These are phyloP conservation scores for Pyronema domesticum DNA, from an alignment of 495 filamentous ascomycete genomes.

Conservation along the genomic window DNA sequence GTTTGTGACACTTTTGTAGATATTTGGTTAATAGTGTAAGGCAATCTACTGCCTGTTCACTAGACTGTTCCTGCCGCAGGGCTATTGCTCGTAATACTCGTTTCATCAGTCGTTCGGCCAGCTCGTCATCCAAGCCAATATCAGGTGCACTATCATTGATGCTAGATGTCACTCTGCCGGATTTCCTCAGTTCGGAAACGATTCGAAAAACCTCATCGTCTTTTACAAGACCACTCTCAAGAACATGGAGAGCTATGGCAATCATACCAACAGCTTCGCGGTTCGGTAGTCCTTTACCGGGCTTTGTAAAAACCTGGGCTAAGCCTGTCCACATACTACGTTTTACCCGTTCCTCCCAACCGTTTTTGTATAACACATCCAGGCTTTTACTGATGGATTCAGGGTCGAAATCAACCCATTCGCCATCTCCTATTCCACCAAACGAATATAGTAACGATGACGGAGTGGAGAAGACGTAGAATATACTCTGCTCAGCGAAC, in stretches of 20 bases:
- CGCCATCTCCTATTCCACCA: constrained; percentile 35
- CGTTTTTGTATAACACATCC: constrained; percentile 10
- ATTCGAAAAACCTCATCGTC: constrained; percentile 1
- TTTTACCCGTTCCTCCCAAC: constrained; percentile 38
- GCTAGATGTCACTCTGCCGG: constrained; percentile 32
- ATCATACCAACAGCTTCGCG: constrained; percentile 38
- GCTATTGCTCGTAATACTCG: constrained; percentile 38
- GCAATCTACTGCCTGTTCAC: background rate
- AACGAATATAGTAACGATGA: constrained; percentile 50
- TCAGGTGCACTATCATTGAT: constrained; percentile 17
- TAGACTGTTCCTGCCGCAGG: constrained; percentile 5
- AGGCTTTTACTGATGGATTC: constrained; percentile 29
- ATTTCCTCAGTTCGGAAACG: constrained; percentile 35
- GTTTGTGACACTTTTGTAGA: constrained; percentile 9
- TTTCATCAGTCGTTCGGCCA: constrained; percentile 37
- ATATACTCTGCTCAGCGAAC: constrained; percentile 58
- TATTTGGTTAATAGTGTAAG: constrained; percentile 6
- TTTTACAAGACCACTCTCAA: constrained; percentile 25
- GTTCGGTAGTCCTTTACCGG: constrained; percentile 32
- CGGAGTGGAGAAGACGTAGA: constrained; percentile 52
- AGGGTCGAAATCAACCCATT: constrained; percentile 30
- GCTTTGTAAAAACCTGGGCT: constrained; percentile 40
- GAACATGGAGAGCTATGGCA: constrained; percentile 38
- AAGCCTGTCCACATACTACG: constrained; percentile 61
- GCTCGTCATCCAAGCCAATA: constrained; percentile 43